Evolutionary conservation across 2,329 filamentous ascomycete genomes (phyloP).

Genomic region (Aspergillus pseudoterreus): DNA sequence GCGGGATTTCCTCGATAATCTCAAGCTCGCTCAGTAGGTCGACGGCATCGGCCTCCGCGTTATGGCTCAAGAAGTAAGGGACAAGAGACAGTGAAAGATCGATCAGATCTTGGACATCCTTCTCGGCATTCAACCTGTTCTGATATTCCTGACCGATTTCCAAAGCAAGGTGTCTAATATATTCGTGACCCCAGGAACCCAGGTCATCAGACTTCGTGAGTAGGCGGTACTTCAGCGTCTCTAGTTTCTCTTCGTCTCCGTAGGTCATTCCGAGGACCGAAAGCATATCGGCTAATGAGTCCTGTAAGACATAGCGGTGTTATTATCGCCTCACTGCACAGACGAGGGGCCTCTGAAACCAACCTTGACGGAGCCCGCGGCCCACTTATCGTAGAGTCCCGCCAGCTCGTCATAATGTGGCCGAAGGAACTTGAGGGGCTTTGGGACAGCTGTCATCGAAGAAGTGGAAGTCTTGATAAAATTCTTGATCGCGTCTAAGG

Average conservation of each 20-base stretch:
- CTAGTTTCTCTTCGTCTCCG: constrained; percentile 90
- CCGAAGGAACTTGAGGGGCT: constrained; percentile 95
- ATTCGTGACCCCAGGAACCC: constrained; percentile 97
- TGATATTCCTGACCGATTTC: constrained; percentile 95
- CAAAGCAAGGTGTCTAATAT: constrained; percentile 88
- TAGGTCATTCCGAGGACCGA: constrained; percentile 99
- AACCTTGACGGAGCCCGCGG: constrained; percentile 79
- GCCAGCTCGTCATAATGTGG: constrained; percentile 91
- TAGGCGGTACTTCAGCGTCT: constrained; percentile 93
- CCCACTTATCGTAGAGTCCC: constrained; percentile 86
- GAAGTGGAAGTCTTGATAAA: constrained; percentile 99
- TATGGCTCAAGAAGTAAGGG: constrained; percentile 93
- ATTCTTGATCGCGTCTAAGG: constrained; percentile 93
- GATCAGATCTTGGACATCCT: constrained; percentile 76
- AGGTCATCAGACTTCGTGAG: constrained; percentile 88
- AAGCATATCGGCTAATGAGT: constrained; percentile 84
- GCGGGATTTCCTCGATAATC: constrained; percentile 87
- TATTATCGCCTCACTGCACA: constrained; percentile 3
- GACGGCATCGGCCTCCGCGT: constrained; percentile 95
- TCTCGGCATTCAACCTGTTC: constrained; percentile 80
- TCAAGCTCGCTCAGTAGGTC: constrained; percentile 96
- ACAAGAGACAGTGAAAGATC: constrained; percentile 81
- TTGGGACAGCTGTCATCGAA: constrained; percentile 98
- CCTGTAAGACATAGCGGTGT: constrained; percentile 33
- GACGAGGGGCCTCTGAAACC: constrained; percentile 7